phyloP scores from a whole-genome alignment of 768 basidiomycete species.

The Candolleomyces aberdarensis region DNA sequence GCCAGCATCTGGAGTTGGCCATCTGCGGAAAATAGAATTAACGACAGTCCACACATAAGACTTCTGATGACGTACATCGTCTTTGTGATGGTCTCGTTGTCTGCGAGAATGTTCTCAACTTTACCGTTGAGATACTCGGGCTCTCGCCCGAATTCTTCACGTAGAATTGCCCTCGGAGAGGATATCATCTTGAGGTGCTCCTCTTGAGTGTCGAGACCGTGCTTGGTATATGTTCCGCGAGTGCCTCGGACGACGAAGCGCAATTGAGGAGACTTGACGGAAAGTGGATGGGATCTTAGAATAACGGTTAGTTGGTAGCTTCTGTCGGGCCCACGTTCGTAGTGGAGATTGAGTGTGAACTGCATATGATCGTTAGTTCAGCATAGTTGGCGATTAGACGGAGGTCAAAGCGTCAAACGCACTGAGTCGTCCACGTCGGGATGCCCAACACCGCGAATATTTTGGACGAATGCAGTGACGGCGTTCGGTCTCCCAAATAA shows the following conservation, averaged over 20 bases:
- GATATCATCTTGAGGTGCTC: constrained; percentile 62
- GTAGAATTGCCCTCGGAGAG: constrained; percentile 42
- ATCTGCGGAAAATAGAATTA: constrained; percentile 34
- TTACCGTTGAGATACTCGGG: constrained; percentile 61
- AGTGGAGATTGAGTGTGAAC: constrained; percentile 56
- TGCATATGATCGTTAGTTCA: constrained; percentile 12
- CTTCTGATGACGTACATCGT: constrained; percentile 29
- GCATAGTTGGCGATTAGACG: background rate
- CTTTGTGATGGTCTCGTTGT: constrained; percentile 39
- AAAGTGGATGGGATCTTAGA: constrained; percentile 66
- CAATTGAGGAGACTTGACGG: constrained; percentile 60
- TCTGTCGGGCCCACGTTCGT: constrained; percentile 34
- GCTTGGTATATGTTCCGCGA: constrained; percentile 70
- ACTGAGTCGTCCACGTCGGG: constrained; percentile 67
- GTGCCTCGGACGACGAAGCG: constrained; percentile 74
- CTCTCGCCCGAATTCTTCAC: constrained; percentile 54
- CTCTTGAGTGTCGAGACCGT: constrained; percentile 78
- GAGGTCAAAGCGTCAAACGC: constrained; percentile 16
- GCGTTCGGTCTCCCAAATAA: constrained; percentile 74
- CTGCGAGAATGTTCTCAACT: constrained; percentile 51
- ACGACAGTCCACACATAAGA: background rate
- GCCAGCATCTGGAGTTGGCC: constrained; percentile 60
- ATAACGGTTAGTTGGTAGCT: constrained; percentile 62
- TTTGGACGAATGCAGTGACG: constrained; percentile 68
- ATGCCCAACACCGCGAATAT: constrained; percentile 63